Base-by-base conservation (phyloP, 1,139 yeast species). In the Hemisphaericaspora lyxosophila region DNA sequence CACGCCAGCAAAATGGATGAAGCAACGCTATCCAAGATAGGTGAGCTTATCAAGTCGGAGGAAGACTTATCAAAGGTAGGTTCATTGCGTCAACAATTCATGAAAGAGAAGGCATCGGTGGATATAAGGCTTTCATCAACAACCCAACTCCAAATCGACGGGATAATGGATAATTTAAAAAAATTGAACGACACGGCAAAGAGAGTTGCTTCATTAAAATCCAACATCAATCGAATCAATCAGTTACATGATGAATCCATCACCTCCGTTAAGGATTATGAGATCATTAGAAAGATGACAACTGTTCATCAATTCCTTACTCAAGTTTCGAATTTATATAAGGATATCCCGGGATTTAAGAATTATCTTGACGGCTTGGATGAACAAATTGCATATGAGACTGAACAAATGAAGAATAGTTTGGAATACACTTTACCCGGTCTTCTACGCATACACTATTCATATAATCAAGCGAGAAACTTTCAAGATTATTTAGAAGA, bases 401-500 rank as follows among this genome's bases (percentile, higher is more conserved):
- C 76, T 25, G 75, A 77, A 11, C 65, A 69, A 4, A 55, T 70
- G 26, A 73, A 67, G 39, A 62, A 72, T 5, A 73, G 74, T 46
- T 69, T 83, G 34, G 73, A 74, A 18, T 73, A 79, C 33, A 75
- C 81, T 0, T 70, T 87, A 54, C 77, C 80, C 7, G 73, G 78
- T 46, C 59, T 92, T 26, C 65, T 88, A 36, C 59, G 70, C 24
- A 78, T 86, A 14, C 97, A 92, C 59, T 85, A 72, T 55, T 69
- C 75, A 43, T 67, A 90, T 44, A 82, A 82, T 30, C 78, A 75
- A 53, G 76, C 87, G 11, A 71, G 95, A 36, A 92, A 89, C 56
- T 80, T 90, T 47, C 79, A 75, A 45, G 97, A 92, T 48, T 86
- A 82, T 53, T 73, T 92, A 37, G 67, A 70, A 41, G 66, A 67